Conservation (phyloP, 2,329 filamentous ascomycete species). For the Colletotrichum sp. region DNA sequence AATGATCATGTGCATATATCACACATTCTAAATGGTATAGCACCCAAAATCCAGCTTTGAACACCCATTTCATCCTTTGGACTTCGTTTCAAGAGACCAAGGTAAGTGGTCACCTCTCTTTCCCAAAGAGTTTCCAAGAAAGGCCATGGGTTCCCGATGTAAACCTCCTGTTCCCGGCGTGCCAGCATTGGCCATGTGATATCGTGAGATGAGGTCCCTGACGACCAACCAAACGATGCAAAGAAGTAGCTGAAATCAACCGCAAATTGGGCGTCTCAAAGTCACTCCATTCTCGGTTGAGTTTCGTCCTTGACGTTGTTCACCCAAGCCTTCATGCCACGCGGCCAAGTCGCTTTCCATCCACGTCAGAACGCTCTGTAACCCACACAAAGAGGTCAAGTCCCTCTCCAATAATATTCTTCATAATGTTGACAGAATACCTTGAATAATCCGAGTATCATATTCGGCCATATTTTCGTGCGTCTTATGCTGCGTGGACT, state of each 20-base stretch:
- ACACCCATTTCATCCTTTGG: not conserved
- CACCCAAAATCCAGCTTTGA: too few species aligned
- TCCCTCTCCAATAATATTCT: not conserved
- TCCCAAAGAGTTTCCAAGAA: too few species aligned
- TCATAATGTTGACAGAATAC: not conserved
- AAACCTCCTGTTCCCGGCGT: too few species aligned
- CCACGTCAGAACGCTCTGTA: not conserved
- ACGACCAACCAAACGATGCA: not conserved
- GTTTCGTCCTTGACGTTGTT: not conserved
- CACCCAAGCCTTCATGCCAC: not conserved
- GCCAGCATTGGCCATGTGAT: not conserved
- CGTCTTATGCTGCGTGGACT: not conserved
- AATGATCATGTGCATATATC: not conserved
- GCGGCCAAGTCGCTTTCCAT: not conserved
- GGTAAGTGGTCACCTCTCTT: not conserved
- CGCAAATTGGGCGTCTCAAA: not conserved
- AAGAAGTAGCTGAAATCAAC: not conserved
- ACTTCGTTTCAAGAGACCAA: not conserved
- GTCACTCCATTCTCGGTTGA: too few species aligned
- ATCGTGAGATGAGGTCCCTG: not conserved
- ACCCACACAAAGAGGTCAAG: not conserved
- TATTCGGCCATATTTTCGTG: fast-evolving
- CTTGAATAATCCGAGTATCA: not conserved
- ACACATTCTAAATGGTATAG: not conserved
- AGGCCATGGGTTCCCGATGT: too few species aligned